Conservation (phyloP, 768 basidiomycete species). For the Hydnum rufescens region DNA sequence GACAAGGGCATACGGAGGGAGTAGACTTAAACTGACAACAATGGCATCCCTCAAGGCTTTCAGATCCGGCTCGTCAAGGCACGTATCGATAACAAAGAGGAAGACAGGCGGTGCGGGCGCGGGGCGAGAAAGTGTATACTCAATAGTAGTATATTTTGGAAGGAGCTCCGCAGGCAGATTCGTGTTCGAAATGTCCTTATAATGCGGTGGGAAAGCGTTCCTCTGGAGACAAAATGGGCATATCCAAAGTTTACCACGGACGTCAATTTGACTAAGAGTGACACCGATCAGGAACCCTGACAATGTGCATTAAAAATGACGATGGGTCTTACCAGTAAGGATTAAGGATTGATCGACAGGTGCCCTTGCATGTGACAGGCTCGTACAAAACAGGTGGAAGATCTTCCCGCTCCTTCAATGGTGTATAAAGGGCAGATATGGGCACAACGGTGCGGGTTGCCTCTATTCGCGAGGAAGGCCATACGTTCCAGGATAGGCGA, state of each 20-base stretch:
- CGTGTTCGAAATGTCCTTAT: conserved; percentile 94
- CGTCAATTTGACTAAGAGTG: conserved; percentile 76
- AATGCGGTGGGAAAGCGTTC: conserved; percentile 94
- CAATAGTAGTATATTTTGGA: conserved; percentile 98
- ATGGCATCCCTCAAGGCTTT: conserved; percentile 91
- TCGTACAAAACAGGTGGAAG: conserved; percentile 93
- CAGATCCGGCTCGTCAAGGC: conserved; percentile 86
- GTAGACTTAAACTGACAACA: conserved; percentile 77
- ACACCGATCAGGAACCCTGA: conserved; percentile 4
- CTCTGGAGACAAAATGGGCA: conserved; percentile 96
- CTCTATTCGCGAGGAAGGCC: conserved; percentile 95
- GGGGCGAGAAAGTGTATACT: conserved; percentile 90
- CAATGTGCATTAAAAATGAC: conserved; percentile 6
- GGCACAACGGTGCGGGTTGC: conserved; percentile 95
- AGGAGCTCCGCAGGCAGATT: conserved; percentile 92
- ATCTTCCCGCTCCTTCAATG: conserved; percentile 83
- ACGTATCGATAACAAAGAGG: conserved; percentile 93
- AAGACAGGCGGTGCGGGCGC: conserved; percentile 90
- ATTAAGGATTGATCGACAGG: conserved; percentile 93
- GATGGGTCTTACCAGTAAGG: conserved; percentile 59
- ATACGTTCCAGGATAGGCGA: conserved; percentile 95
- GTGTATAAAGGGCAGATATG: conserved; percentile 93
- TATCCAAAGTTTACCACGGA: conserved; percentile 97
- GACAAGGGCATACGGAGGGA: conserved; percentile 87
- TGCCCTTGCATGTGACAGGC: conserved; percentile 94